Conservation (phyloP, 225 moss, liverwort and hornwort species). For the Thuidium tamariscinum region DNA sequence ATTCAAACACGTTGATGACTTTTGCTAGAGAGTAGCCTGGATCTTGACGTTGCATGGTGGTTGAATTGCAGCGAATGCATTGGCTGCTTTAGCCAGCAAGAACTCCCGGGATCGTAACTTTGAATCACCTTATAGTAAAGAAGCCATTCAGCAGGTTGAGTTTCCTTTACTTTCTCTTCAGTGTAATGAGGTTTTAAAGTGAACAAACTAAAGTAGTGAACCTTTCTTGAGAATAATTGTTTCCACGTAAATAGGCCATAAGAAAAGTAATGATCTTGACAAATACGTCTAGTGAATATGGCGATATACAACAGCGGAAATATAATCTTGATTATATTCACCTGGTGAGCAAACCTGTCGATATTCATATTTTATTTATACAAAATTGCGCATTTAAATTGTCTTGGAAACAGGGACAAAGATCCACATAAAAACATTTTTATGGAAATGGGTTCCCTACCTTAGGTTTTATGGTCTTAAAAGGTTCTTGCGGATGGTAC, state of each 20-base stretch:
- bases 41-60: background rate
- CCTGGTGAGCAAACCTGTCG: background rate
- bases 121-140: slow-evolving; percentile 76
- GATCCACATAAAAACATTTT: background rate
- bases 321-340: background rate
- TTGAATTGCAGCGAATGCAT: slow-evolving; percentile 52
- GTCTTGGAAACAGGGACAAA: background rate
- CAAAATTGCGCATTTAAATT: background rate
- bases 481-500: background rate
- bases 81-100: slow-evolving; percentile 73
- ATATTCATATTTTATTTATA: background rate
- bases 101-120: slow-evolving; percentile 64
- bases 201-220: background rate
- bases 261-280: background rate
- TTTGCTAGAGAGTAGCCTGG: background rate
- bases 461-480: background rate
- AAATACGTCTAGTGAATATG: background rate
- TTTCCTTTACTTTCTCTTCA: background rate
- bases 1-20: background rate
- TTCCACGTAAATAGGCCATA: background rate
- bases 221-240: background rate
- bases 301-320: background rate
- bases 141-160: slow-evolving; percentile 63
- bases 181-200: background rate
- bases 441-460: background rate